Conservation (phyloP, 371 early-diverging fungal species). For the Capillidium rhysosporum region DNA sequence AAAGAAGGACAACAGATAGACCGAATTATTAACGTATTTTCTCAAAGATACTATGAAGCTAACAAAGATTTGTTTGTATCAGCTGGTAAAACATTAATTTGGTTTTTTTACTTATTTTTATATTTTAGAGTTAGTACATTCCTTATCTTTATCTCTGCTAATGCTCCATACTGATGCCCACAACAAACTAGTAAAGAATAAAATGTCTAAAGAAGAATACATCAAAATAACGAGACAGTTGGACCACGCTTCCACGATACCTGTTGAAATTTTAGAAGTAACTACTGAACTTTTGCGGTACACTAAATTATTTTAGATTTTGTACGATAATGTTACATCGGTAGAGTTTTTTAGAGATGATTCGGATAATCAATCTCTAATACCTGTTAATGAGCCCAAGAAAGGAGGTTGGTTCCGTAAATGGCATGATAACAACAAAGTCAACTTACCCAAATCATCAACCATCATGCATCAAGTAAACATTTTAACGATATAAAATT, state of each 20-base stretch:
- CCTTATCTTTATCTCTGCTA: constrained; percentile 65
- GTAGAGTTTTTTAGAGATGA: constrained; percentile 24
- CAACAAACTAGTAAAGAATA: constrained; percentile 61
- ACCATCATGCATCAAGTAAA: background rate
- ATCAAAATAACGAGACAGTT: constrained; percentile 41
- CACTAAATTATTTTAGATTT: constrained; percentile 13
- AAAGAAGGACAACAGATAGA: constrained; percentile 86
- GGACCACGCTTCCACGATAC: constrained; percentile 39
- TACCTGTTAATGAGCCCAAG: background rate
- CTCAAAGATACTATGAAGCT: constrained; percentile 48
- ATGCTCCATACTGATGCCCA: constrained; percentile 85
- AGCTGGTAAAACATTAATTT: constrained; percentile 19
- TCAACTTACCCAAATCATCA: background rate
- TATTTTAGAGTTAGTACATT: constrained; percentile 40
- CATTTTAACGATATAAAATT: background rate
- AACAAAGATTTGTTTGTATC: constrained; percentile 43
- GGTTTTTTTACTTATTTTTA: background rate
- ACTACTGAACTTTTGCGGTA: background rate
- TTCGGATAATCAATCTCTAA: background rate
- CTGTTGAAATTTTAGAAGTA: constrained; percentile 48
- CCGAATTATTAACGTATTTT: constrained; percentile 67
- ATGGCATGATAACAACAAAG: background rate
- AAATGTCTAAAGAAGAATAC: constrained; percentile 73
- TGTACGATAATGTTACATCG: constrained; percentile 56
- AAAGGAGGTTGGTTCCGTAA: constrained; percentile 1